Evolutionary conservation across 805 yeast species (phyloP), one percentile per base, ranked within the genome.

Genomic region (Suhomyces sp.): DNA sequence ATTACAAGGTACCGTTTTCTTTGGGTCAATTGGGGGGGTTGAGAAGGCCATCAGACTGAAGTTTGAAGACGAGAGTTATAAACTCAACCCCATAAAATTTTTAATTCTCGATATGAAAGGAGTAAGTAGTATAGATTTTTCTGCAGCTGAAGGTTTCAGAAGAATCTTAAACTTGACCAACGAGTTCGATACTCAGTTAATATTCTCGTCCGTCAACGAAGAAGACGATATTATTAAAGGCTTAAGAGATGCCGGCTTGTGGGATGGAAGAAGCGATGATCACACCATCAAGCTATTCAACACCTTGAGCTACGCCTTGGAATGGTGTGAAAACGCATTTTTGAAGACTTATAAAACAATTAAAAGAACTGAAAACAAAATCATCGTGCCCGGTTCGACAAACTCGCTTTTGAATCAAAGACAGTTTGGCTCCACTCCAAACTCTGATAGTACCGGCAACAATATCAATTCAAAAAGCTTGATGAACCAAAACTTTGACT

Each of bases 311-410:
- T 81, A 87, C 50, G 96, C 97, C 0, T 77, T 94, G 43, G 98
- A 94, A 68, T 93, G 97, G 97, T 90, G 97, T 73, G 99, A 94
- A 67, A 93, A 94, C 69, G 85, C 86, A 60, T 90, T 92, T 59
- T 76, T 94, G 60, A 75, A 80, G 47, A 81, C 84, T 25, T 86
- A 85, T 65, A 83, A 78, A 58, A 51, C 63, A 39, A 57, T 69
- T 37, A 55, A 69, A 21, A 68, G 67, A 27, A 53, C 53, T 31
- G 37, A 53, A 48, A 43, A 47, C 12, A 56, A 50, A 17, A 46
- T 56, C 21, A 52, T 48, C 22, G 54, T 54, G 7, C 58, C 59
- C 4, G 51, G 41, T 40, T 47, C 41, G 9, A 24, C 43, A n/a
- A 20, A 25, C 12, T 43, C 44, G 2, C 41, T 51, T 8, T 46